Base-by-base conservation (phyloP, 2,329 filamentous ascomycete species). In the Pseudogymnoascus sp. region DNA sequence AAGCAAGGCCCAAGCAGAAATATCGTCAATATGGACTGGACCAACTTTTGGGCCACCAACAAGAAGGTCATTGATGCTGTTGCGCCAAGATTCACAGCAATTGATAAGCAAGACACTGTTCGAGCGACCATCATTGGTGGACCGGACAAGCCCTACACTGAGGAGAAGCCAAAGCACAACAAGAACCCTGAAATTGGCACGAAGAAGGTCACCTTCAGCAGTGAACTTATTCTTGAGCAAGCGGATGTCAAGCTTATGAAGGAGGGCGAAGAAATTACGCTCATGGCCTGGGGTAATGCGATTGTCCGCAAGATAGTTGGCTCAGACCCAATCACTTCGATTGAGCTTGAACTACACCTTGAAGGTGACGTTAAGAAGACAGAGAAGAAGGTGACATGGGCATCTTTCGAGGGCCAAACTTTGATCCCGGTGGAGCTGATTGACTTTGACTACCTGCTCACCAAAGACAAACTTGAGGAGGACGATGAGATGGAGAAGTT, bases 271-370 rank as follows among this genome's bases (percentile, higher is more conserved):
- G 92, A 97, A 75, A 90, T 97, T 70, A 97, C 93, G 0, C 82
- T 97, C 42, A 97, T 97, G 93, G 89, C 89, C 74, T 97, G 93
- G 93, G 94, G 93, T 69, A 95, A 96, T 71, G 91, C 89, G 11
- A 84, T 92, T 67, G 89, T 94, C 23, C 84, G 86, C 62, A 84
- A 86, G 64, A 84, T 91, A 65, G 77, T 79, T 66, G 79, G 83
- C 58, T 78, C 78, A 35, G 75, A 78, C 63, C 79, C 84, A 58
- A 86, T 96, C 69, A 88, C 86, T 11, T 79, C 78, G 36, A 81
- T 96, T 39, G 88, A 89, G 63, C 80, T 94, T 61, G 91, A 96
- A 76, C 84, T 97, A n/a, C 89, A 97, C 75, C 84, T 97, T 59
- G 85, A 89, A 70, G 92, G 93, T 62, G 93, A 97, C 74, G 90